Base-by-base conservation (phyloP, 164 flowering plant genomes). In the Stephania japonica region DNA sequence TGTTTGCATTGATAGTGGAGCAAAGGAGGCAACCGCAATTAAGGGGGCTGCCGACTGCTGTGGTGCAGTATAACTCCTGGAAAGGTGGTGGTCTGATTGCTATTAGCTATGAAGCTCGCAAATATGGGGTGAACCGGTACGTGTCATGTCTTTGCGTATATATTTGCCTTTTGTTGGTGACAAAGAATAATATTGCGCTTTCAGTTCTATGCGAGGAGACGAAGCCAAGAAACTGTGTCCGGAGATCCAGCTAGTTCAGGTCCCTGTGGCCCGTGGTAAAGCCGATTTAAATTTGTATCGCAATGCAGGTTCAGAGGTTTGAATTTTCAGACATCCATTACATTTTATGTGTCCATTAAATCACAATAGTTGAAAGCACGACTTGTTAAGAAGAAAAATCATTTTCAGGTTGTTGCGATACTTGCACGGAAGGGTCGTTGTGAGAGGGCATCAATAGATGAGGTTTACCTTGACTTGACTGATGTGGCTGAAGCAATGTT, bases 361-460 rank as follows among this genome's bases (percentile, higher is more conserved):
- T 7, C 6, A 13, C n/a, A 42, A 10, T 18, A 43, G 14, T 24
- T 50, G n/a, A 66, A 42, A 21, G 44, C 38, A n/a, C n/a, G 7
- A 8, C 25, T 72, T 76, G 43, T 69, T 42, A 26, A 73, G 63
- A 67, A 25, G 62, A 66, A 41, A 2, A 18, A 65, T 4, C 70
- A 70, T 38, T 61, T 76, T 66, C 82, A 94, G 99, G 99, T 95
- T 53, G 91, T 95, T 66, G 83, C 93, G n/a, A 85, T 95, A 75
- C 94, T 93, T 75, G 72, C 98, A 16, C 83, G 84, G 78, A 91
- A 79, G 78, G 99, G 99, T 23, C 87, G 91, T 7, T 95, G 99
- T 80, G 99, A 95, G 78, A 86, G 97, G 79, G 99, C 99, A 70
- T 95, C 98, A 65, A 93, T 93, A 76, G 99, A 93, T 86, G 98